Conservation (phyloP, 179 eudicot species). For the Beta lomatogona region DNA sequence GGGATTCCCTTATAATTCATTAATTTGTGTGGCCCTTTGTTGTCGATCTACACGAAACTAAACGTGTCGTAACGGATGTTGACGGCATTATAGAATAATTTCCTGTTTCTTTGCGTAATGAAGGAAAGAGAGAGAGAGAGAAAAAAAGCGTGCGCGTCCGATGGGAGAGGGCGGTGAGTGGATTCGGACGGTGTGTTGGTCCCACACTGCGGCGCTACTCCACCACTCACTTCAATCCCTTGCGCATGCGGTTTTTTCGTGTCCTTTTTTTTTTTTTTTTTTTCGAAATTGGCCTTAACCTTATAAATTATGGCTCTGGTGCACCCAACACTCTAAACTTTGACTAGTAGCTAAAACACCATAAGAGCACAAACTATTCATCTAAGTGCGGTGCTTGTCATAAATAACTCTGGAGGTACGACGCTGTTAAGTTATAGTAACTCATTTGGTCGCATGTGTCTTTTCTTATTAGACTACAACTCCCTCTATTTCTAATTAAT, state of each 20-base stretch:
- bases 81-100: slow-evolving; percentile 3
- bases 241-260: background rate
- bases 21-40: background rate
- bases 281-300: too few species aligned
- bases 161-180: background rate
- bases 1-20: background rate
- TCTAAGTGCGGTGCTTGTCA: too few species aligned
- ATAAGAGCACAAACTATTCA: too few species aligned
- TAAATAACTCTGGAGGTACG: too few species aligned
- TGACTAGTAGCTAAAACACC: too few species aligned
- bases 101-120: background rate
- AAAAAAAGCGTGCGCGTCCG: background rate
- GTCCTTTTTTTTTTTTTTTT: too few species aligned
- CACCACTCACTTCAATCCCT: background rate
- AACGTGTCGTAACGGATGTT: background rate
- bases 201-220: background rate
- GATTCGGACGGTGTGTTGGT: background rate
- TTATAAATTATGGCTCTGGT: too few species aligned
- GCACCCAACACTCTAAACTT: too few species aligned
- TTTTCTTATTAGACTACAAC: too few species aligned
- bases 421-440: too few species aligned
- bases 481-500: too few species aligned
- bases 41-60: background rate
- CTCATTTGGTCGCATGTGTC: too few species aligned
- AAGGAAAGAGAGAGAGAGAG: background rate